Percentiles rank a stretch among this genome's conserved stretches.
Conservation (phyloP, 2,329 filamentous ascomycete species). For the Zymoseptoria tritici region DNA sequence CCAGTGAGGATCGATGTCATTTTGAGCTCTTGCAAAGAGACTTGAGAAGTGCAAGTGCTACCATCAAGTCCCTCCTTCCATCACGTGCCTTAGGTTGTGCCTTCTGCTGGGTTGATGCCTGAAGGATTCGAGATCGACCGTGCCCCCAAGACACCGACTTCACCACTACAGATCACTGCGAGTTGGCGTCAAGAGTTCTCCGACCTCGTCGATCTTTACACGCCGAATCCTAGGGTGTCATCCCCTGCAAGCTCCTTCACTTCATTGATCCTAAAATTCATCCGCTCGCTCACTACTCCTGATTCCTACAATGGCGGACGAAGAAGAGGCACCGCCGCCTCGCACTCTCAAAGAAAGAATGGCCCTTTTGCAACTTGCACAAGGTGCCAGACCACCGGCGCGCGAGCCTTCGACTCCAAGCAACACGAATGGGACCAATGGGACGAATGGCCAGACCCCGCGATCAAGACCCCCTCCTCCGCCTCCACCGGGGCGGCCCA, state of each 20-base stretch:
- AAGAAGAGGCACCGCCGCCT: slow-evolving; percentile 12
- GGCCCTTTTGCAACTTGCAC: slow-evolving; percentile 41
- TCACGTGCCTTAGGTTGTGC: neutral
- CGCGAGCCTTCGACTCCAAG: slow-evolving; percentile 25
- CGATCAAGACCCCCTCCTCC: slow-evolving; percentile 24
- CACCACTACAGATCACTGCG: neutral
- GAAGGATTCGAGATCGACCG: neutral
- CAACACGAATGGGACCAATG: slow-evolving; percentile 14
- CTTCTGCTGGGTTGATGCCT: neutral
- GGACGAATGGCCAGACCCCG: slow-evolving; percentile 20
- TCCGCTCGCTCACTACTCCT: neutral
- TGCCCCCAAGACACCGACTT: neutral
- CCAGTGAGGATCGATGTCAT: neutral
- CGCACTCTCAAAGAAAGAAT: slow-evolving; percentile 41
- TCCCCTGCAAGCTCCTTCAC: neutral
- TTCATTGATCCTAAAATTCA: neutral
- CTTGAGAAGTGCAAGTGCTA: neutral
- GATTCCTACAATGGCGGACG: slow-evolving; percentile 17
- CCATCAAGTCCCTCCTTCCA: neutral
- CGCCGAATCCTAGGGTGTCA: neutral
- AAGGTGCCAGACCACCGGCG: slow-evolving; percentile 34
- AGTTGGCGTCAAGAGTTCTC: neutral
- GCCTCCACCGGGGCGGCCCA: slow-evolving; percentile 30
- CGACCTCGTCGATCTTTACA: neutral
- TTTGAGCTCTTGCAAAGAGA: neutral